These are phyloP conservation scores for Tillandsia leiboldiana DNA, from an alignment of 176 grass and related monocot genomes.

Conservation along the genomic window DNA sequence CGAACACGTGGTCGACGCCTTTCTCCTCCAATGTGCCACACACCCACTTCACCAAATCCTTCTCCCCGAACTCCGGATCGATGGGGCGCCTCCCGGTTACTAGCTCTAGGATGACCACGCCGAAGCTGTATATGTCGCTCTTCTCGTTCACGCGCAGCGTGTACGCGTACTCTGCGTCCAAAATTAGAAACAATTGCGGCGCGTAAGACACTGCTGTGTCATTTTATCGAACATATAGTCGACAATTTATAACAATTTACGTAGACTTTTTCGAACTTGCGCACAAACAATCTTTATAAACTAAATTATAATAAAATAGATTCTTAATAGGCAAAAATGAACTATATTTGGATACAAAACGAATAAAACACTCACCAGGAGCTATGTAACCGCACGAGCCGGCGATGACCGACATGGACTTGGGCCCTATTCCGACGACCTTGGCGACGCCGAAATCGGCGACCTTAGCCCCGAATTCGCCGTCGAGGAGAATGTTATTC, in stretches of 20 bases:
- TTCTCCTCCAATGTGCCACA: background rate
- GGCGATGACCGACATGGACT: slow-evolving; percentile 6
- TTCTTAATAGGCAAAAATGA: too few species aligned
- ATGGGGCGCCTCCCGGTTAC: background rate
- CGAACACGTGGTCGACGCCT: slow-evolving; percentile 2
- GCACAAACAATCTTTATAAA: too few species aligned
- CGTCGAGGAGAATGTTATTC: slow-evolving; percentile 17
- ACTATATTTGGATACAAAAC: background rate
- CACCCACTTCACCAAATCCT: slow-evolving; percentile 15
- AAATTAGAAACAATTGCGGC: background rate
- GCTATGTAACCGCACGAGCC: slow-evolving; percentile 16
- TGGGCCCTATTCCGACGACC: background rate
- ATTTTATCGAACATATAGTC: background rate
- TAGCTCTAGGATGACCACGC: slow-evolving; percentile 12
- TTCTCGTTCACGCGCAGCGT: slow-evolving; percentile 16
- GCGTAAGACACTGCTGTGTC: background rate
- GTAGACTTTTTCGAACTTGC: too few species aligned
- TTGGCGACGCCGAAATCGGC: slow-evolving; percentile 11
- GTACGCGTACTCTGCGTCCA: slow-evolving; percentile 3
- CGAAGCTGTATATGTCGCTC: slow-evolving; percentile 16
- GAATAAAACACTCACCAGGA: slow-evolving; percentile 7
- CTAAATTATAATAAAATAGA: too few species aligned
- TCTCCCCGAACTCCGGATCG: slow-evolving; percentile 2
- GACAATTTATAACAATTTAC: background rate
- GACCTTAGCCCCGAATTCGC: slow-evolving; percentile 6